Evolutionary conservation across 2,329 filamentous ascomycete species (phyloP), one percentile per base, ranked within the genome.

Genomic region (Pseudogymnoascus sp.): DNA sequence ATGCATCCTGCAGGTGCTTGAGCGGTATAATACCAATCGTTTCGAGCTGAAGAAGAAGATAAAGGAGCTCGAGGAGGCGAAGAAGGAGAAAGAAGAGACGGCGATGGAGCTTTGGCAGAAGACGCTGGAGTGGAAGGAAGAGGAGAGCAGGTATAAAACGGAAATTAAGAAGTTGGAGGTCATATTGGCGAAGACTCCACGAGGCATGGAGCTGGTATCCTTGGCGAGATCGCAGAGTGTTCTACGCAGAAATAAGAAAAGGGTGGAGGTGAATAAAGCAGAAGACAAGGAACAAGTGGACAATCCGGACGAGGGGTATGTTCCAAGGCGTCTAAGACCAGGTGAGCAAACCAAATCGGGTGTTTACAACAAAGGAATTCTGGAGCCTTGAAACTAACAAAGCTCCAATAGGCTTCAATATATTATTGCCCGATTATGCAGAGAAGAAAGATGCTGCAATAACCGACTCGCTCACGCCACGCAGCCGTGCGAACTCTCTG

Each of bases 81-180:
- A 69, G 29, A 55, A 66, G 35, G 64, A 43, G 62, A 66, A 63
- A 4, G 69, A 66, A 39, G 67, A 68, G 41, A 68, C 70, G 26
- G 33, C 45, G 7, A 6, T 69, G 26, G 64, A 33, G 7, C 61
- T 72, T 33, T 38, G 45, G 35, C 16, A 21, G 8, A 41, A 60
- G 21, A 67, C 67, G n/a, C 65, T 63, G 23, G 55, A 66, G 21
- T 72, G 69, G 71, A 65, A 71, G 23, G 37, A 31, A 3, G 71
- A 70, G 49, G 70, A 73, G 60, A 60, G 59, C 12, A 67, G 70
- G 43, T 72, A 72, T 59, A 69, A 71, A 38, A 52, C 59, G 3
- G 71, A 73, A 39, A 52, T 72, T 11, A 72, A 71, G 64, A 69
- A 68, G 38, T 39, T 72, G 29, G 71, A 72, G 62, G 62, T 73